These are phyloP conservation scores for Flagelloscypha sp. DNA, from an alignment of 768 basidiomycete species.

Conservation along the genomic window DNA sequence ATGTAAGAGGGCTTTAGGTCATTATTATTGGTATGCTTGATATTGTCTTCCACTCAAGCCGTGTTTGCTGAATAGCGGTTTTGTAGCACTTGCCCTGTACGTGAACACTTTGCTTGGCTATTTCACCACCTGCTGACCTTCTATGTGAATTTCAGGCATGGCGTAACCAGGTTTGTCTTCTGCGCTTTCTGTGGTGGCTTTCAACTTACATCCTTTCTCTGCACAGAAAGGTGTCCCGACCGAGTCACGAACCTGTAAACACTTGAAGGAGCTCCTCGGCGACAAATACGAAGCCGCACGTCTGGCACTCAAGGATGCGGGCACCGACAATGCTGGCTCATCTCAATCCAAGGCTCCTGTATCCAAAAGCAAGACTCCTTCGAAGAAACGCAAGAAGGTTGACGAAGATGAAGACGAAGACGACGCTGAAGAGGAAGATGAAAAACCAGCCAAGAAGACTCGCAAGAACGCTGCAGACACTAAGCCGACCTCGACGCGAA, in stretches of 20 bases:
- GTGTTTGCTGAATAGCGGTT: neutral
- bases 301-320: slow-evolving; percentile 29
- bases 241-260: slow-evolving; percentile 33
- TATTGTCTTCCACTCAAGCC: neutral
- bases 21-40: slow-evolving; percentile 27
- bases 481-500: too few species aligned
- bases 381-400: slow-evolving; percentile 14
- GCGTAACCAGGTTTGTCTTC: slow-evolving; percentile 22
- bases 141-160: slow-evolving; percentile 19
- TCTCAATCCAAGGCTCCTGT: slow-evolving; percentile 7
- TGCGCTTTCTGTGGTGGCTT: slow-evolving; percentile 3
- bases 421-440: slow-evolving; percentile 7
- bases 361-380: slow-evolving; percentile 11
- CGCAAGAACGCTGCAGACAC: too few species aligned
- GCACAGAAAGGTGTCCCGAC: slow-evolving; percentile 23
- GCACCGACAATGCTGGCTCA: slow-evolving; percentile 8
- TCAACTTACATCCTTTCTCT: neutral
- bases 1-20: slow-evolving; percentile 31
- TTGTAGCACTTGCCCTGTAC: slow-evolving; percentile 26
- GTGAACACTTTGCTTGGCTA: neutral
- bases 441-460: slow-evolving; percentile 12
- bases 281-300: slow-evolving; percentile 30
- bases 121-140: slow-evolving; percentile 1
- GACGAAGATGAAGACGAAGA: slow-evolving; percentile 9
- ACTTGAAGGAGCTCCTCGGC: slow-evolving; percentile 27